Evolutionary conservation across 345 rosid genomes (phyloP).

Genomic region (Syzygium aromaticum): DNA sequence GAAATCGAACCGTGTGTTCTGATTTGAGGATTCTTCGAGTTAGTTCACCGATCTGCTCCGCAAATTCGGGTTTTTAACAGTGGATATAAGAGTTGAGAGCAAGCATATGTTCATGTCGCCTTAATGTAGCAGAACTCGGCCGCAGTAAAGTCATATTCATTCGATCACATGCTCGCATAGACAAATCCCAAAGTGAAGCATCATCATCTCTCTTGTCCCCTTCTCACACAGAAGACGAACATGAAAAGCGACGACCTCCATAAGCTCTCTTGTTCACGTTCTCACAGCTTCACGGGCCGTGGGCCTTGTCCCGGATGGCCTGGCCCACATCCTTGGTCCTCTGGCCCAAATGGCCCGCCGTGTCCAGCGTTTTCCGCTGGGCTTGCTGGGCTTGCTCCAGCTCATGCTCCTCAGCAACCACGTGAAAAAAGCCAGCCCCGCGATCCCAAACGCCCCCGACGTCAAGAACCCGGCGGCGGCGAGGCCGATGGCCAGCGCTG

Average conservation of each 20-base stretch:
- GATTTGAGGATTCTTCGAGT: neutral
- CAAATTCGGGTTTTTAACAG: neutral
- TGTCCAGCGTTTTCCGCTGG: slow-evolving; percentile 8
- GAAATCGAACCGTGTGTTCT: neutral
- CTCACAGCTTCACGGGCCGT: neutral
- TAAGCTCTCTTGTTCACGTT: neutral
- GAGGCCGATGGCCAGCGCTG: slow-evolving; percentile 19
- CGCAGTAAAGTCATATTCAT: neutral
- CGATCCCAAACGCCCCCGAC: slow-evolving; percentile 35
- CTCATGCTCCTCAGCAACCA: slow-evolving; percentile 13
- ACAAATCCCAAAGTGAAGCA: neutral
- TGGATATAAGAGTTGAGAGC: neutral
- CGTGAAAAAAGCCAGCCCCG: slow-evolving; percentile 28
- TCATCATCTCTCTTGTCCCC: neutral
- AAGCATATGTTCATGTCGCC: neutral
- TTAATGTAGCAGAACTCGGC: neutral
- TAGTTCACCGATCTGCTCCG: neutral
- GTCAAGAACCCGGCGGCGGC: slow-evolving; percentile 27
- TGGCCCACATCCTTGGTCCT: slow-evolving; percentile 22
- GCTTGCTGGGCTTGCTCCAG: slow-evolving; percentile 13
- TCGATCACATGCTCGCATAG: neutral
- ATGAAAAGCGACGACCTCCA: neutral
- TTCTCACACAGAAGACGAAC: neutral
- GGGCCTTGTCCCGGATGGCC: slow-evolving; percentile 17
- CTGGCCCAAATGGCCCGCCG: slow-evolving; percentile 15